phyloP scores from a whole-genome alignment of 2,329 filamentous ascomycete species.

The Madurella fahalii region DNA sequence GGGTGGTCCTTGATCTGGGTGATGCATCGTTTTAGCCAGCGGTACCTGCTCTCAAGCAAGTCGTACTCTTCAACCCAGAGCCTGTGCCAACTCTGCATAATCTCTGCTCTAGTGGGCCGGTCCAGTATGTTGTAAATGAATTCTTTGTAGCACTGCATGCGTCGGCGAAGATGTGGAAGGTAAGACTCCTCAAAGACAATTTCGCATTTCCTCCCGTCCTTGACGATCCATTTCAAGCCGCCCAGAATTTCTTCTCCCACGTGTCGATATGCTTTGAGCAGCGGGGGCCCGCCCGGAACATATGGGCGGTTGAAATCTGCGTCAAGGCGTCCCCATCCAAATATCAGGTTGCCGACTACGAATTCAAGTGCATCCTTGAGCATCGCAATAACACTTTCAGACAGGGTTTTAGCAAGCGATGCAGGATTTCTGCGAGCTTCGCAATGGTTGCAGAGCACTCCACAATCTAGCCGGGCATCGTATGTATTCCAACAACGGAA shows the following conservation, averaged over 20 bases:
- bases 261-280: neutral
- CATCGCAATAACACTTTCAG: neutral
- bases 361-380: neutral
- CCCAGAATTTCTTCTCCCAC: neutral
- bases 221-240: neutral
- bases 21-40: neutral
- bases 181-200: neutral
- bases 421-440: neutral
- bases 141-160: neutral
- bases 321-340: conserved; percentile 3
- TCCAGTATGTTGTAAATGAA: neutral
- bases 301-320: neutral
- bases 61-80: conserved; percentile 18
- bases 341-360: neutral
- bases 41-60: neutral
- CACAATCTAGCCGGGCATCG: neutral
- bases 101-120: neutral
- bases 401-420: neutral
- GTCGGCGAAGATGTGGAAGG: conserved; percentile 1
- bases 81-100: conserved; percentile 5
- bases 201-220: neutral
- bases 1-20: neutral
- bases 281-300: neutral
- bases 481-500: neutral
- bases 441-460: conserved; percentile 11